Percentiles rank a stretch among this genome's conserved stretches.
These are phyloP conservation scores for Saturnispora serradocipensis DNA, from an alignment of 805 yeast species.

Conservation along the genomic window DNA sequence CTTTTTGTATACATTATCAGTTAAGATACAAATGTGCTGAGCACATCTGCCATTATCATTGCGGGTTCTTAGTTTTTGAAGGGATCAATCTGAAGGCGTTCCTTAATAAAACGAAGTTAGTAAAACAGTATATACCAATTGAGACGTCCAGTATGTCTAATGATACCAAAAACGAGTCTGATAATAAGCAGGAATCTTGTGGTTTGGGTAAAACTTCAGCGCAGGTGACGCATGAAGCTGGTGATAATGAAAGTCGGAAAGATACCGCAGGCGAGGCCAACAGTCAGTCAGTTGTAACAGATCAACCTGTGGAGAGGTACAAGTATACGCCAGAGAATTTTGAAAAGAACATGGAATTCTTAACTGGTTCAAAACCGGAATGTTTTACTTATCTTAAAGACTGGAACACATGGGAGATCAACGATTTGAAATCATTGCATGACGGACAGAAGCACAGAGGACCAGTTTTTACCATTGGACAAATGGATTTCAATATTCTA, in stretches of 20 bases:
- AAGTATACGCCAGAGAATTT: slow-evolving; percentile 5
- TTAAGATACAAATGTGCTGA: slow-evolving; percentile 4
- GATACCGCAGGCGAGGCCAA: slow-evolving; percentile 2
- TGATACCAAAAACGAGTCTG: not conserved
- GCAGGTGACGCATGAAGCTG: not conserved
- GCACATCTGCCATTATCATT: slow-evolving; percentile 1
- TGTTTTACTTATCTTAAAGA: slow-evolving; percentile 28
- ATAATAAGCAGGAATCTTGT: not conserved
- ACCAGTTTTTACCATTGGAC: slow-evolving; percentile 48
- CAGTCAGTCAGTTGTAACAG: slow-evolving; percentile 15
- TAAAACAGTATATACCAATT: not conserved
- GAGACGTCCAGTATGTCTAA: not conserved
- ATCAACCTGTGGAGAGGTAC: not conserved
- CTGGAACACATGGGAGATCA: slow-evolving; percentile 32
- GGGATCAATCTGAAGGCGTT: not conserved
- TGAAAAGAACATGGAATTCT: slow-evolving; percentile 14
- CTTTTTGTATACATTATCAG: not conserved
- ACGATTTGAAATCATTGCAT: slow-evolving; percentile 22
- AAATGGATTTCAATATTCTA: slow-evolving; percentile 48
- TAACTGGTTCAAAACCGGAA: slow-evolving; percentile 22
- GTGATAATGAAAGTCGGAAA: slow-evolving; percentile 12
- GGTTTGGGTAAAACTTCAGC: not conserved
- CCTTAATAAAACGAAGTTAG: not conserved
- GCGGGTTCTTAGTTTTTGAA: not conserved
- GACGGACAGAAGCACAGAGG: slow-evolving; percentile 31